phyloP scores from a whole-genome alignment of 1,284 basidiomycete genomes.

The Boletus sp. region DNA sequence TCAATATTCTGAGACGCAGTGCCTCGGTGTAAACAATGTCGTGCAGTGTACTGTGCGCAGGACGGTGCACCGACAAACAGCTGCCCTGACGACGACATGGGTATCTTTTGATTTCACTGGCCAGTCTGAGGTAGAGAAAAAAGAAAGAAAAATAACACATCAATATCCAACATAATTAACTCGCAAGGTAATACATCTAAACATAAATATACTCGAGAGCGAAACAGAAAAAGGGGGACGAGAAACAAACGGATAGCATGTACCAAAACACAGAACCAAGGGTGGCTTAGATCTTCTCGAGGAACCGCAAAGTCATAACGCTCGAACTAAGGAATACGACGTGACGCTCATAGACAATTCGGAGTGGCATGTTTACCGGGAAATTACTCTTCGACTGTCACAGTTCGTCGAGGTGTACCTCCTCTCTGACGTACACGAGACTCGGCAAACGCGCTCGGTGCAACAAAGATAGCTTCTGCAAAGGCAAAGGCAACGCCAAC shows the following conservation, averaged over 20 bases:
- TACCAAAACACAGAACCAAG: slow-evolving; percentile 16
- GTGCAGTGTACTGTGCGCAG: not conserved
- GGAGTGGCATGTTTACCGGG: not conserved
- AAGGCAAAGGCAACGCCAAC: slow-evolving; percentile 60
- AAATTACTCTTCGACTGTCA: slow-evolving; percentile 21
- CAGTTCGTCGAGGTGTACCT: slow-evolving; percentile 24
- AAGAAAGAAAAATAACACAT: not conserved
- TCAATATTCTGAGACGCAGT: too few species aligned
- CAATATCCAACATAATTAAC: slow-evolving; percentile 11
- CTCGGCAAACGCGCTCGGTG: slow-evolving; percentile 33
- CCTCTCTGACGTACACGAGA: slow-evolving; percentile 27
- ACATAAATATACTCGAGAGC: slow-evolving; percentile 19
- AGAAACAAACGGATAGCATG: slow-evolving; percentile 18
- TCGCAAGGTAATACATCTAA: slow-evolving; percentile 14
- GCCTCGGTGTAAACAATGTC: too few species aligned
- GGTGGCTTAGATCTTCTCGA: slow-evolving; percentile 1
- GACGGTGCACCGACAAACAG: not conserved
- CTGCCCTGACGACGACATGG: not conserved
- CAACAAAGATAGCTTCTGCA: slow-evolving; percentile 51
- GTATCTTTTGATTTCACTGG: slow-evolving; percentile 9
- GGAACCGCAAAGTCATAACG: not conserved
- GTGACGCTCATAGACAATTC: not conserved
- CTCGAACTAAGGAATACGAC: not conserved
- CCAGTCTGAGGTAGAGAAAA: not conserved
- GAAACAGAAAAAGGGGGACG: not conserved